Conservation (phyloP, 1,284 basidiomycete species). For the Chalciporus sp. region DNA sequence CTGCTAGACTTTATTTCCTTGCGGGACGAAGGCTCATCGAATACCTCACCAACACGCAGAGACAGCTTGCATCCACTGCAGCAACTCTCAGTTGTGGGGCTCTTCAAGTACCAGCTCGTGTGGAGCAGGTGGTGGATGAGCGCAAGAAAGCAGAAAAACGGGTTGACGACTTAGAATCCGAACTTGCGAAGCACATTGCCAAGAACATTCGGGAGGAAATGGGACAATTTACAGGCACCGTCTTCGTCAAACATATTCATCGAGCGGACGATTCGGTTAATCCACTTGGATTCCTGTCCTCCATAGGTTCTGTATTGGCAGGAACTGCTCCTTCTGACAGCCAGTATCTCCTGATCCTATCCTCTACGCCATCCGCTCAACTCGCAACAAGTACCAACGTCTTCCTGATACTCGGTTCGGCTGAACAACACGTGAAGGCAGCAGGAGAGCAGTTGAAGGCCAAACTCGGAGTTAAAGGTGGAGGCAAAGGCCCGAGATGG, state of each 20-base stretch:
- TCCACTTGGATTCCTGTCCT: constrained; percentile 61
- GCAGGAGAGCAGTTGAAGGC: constrained; percentile 60
- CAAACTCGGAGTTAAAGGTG: constrained; percentile 62
- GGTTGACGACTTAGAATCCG: constrained; percentile 64
- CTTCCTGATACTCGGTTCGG: constrained; percentile 61
- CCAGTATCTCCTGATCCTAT: constrained; percentile 56
- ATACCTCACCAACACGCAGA: constrained; percentile 60
- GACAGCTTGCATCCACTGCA: constrained; percentile 55
- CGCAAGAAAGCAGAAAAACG: constrained; percentile 64
- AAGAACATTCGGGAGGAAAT: constrained; percentile 44
- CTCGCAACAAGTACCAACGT: constrained; percentile 50
- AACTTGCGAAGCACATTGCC: constrained; percentile 66
- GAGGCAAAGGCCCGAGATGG: constrained; percentile 66
- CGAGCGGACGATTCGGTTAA: constrained; percentile 64
- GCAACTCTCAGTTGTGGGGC: constrained; percentile 67
- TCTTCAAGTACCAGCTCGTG: constrained; percentile 65
- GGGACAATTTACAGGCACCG: constrained; percentile 19
- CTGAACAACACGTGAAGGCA: constrained; percentile 61
- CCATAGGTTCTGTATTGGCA: constrained; percentile 54
- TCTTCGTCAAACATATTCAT: constrained; percentile 52
- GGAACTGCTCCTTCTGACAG: constrained; percentile 33
- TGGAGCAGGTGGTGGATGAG: constrained; percentile 68
- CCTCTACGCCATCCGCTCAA: constrained; percentile 62
- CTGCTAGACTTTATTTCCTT: constrained; percentile 78
- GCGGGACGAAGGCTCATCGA: constrained; percentile 74